Evolutionary conservation across 2,329 filamentous ascomycete species (phyloP).

Genomic region (Claviceps sp.): DNA sequence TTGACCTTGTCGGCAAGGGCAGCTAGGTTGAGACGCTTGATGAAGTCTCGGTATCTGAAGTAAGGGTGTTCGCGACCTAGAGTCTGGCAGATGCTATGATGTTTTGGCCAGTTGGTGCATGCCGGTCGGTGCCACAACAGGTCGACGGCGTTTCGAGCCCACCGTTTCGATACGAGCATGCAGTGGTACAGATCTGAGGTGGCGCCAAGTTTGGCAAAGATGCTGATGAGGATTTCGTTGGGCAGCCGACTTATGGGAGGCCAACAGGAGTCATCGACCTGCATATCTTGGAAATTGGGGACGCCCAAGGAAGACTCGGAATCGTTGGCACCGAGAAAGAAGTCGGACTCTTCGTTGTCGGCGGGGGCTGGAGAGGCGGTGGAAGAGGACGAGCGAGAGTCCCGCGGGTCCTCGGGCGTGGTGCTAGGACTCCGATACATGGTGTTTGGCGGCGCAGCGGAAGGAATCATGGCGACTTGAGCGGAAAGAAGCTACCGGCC

Average conservation of each 20-base stretch:
- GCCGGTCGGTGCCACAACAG: conserved; percentile 89
- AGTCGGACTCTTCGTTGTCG: conserved; percentile 87
- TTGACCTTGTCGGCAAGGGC: conserved; percentile 61
- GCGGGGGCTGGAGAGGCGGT: conserved; percentile 62
- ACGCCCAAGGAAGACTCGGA: conserved; percentile 84
- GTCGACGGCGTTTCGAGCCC: conserved; percentile 86
- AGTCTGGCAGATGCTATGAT: conserved; percentile 68
- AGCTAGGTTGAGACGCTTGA: conserved; percentile 84
- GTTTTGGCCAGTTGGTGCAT: conserved; percentile 74
- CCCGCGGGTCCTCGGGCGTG: conserved; percentile 27
- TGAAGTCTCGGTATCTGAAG: conserved; percentile 80
- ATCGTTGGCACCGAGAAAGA: conserved; percentile 79
- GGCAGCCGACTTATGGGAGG: conserved; percentile 78
- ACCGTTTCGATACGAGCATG: conserved; percentile 88
- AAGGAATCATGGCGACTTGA: conserved; percentile 6
- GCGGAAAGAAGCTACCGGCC: neutral
- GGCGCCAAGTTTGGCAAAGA: conserved; percentile 72
- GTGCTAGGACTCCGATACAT: conserved; percentile 10
- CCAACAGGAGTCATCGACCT: conserved; percentile 51
- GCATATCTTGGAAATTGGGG: conserved; percentile 63
- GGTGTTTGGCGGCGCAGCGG: conserved; percentile 7
- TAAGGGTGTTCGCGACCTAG: conserved; percentile 60
- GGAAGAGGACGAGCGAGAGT: conserved; percentile 50
- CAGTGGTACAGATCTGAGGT: conserved; percentile 70
- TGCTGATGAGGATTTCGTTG: conserved; percentile 85